Conservation (phyloP, 257 asterid genomes). For the Capsicum rhomboideum region DNA sequence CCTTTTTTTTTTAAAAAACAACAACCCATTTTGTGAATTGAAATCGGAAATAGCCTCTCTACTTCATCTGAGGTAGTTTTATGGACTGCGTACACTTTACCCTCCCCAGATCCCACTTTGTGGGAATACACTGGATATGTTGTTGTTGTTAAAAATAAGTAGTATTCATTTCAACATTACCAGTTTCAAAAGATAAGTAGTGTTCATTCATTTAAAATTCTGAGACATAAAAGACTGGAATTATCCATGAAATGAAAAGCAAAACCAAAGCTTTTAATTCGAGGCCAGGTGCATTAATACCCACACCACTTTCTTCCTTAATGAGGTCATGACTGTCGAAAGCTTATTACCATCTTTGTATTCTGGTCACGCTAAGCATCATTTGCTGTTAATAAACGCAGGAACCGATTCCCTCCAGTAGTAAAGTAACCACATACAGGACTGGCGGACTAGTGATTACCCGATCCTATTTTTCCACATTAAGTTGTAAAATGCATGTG, state of each 20-base stretch:
- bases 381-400: not conserved
- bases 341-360: not conserved
- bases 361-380: not conserved
- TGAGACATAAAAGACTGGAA: not conserved
- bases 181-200: not conserved
- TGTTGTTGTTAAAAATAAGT: not conserved
- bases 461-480: not conserved
- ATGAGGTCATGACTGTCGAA: not conserved
- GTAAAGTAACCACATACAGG: not conserved
- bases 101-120: no score
- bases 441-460: not conserved
- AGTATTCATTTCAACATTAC: not conserved
- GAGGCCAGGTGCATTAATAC: not conserved
- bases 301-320: not conserved
- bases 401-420: not conserved
- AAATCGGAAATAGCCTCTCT: no score
- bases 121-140: no score
- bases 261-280: not conserved
- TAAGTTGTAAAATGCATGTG: not conserved
- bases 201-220: not conserved
- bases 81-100: no score
- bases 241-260: not conserved
- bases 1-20: not conserved
- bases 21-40: no score
- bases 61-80: no score